Conservation (phyloP, 1,284 basidiomycete genomes). For the Phenoliferia sp. region DNA sequence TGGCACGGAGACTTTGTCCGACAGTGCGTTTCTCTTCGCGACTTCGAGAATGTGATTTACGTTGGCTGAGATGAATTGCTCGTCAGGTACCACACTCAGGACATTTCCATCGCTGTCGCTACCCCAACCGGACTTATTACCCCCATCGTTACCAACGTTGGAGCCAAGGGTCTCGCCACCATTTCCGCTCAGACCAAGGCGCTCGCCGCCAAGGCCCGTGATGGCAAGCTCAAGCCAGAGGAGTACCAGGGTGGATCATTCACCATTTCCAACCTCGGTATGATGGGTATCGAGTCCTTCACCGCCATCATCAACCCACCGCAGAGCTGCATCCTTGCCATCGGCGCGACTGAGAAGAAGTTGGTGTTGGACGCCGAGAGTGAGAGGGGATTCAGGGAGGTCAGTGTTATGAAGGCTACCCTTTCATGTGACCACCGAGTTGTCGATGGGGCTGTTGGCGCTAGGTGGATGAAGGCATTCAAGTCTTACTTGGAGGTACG, state of each 20-base stretch:
- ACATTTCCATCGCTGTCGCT: slow-evolving; percentile 95
- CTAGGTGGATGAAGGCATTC: slow-evolving; percentile 87
- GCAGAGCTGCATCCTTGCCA: slow-evolving; percentile 94
- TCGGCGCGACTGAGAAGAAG: slow-evolving; percentile 81
- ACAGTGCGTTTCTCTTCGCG: slow-evolving; percentile 58
- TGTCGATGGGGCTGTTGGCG: slow-evolving; percentile 88
- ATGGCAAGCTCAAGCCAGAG: slow-evolving; percentile 89
- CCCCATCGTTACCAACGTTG: slow-evolving; percentile 92
- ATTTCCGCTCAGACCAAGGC: slow-evolving; percentile 90
- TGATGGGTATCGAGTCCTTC: slow-evolving; percentile 86
- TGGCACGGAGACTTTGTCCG: slow-evolving; percentile 96
- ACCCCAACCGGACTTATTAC: slow-evolving; percentile 96
- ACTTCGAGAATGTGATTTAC: not conserved
- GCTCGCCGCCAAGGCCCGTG: slow-evolving; percentile 89
- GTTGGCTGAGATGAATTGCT: not conserved
- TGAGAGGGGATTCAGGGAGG: slow-evolving; percentile 88
- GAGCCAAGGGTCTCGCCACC: slow-evolving; percentile 81
- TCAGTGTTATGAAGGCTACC: slow-evolving; percentile 92
- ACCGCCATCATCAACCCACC: slow-evolving; percentile 99
- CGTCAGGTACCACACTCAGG: slow-evolving; percentile 84
- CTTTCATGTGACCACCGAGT: slow-evolving; percentile 87
- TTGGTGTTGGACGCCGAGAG: slow-evolving; percentile 83
- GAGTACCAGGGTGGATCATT: slow-evolving; percentile 99
- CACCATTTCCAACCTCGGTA: slow-evolving; percentile 98
- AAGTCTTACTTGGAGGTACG: slow-evolving; percentile 97